phyloP scores from a whole-genome alignment of 495 filamentous ascomycete species.

The Annulohypoxylon nitens region DNA sequence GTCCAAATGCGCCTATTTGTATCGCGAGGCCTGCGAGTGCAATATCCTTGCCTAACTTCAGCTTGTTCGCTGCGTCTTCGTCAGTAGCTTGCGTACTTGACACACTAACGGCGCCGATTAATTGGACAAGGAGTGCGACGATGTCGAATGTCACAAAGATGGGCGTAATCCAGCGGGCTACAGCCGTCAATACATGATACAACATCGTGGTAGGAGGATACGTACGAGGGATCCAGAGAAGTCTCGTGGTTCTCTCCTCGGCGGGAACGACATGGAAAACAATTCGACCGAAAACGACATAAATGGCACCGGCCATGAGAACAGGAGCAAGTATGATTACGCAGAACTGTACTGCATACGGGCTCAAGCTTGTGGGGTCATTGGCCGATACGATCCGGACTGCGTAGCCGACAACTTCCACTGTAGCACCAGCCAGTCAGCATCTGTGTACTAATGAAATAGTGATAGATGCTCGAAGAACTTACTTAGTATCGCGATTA shows the following conservation, averaged over 20 bases:
- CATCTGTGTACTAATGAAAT: not conserved
- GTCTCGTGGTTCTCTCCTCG: conserved; percentile 52
- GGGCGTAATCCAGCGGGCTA: conserved; percentile 57
- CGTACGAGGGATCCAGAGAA: conserved; percentile 62
- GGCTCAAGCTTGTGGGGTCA: conserved; percentile 48
- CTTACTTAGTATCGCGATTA: conserved; percentile 61
- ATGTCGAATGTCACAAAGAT: conserved; percentile 58
- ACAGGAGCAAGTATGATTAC: conserved; percentile 56
- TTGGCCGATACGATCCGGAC: conserved; percentile 53
- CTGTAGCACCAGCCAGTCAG: conserved; percentile 41
- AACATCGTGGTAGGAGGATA: not conserved
- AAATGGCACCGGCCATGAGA: conserved; percentile 56
- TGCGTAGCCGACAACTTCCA: conserved; percentile 64
- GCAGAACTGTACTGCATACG: conserved; percentile 54
- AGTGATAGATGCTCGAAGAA: not conserved
- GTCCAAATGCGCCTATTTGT: conserved; percentile 55
- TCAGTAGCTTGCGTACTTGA: conserved; percentile 50
- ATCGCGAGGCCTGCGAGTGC: conserved; percentile 52
- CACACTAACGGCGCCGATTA: conserved; percentile 56
- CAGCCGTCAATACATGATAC: not conserved
- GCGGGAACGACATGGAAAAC: conserved; percentile 60
- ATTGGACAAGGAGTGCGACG: conserved; percentile 53
- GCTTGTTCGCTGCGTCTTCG: conserved; percentile 44
- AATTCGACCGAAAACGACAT: conserved; percentile 57
- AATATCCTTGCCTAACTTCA: conserved; percentile 57